A percentile compares a stretch with the other conserved stretches of the same genome.
These are phyloP conservation scores for Narthecium ossifragum DNA, from an alignment of 106 monocot genomes.

Conservation along the genomic window DNA sequence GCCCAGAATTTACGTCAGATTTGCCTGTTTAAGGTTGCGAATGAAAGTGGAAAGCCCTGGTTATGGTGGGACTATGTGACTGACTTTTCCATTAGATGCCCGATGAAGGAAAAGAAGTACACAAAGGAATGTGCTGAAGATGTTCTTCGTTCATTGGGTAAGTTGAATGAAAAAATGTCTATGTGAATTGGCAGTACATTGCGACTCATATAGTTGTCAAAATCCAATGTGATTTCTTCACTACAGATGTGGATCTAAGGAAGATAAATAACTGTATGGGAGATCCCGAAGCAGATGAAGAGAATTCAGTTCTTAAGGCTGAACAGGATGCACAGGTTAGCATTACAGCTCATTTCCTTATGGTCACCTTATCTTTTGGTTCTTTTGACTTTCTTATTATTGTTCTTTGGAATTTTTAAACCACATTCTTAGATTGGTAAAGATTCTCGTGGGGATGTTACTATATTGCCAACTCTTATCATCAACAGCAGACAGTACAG, in stretches of 20 bases:
- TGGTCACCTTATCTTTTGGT: neutral
- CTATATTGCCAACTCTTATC: constrained; percentile 60
- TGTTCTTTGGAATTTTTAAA: neutral
- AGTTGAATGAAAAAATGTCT: no score
- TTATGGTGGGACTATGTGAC: constrained; percentile 42
- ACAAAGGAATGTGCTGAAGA: constrained; percentile 28
- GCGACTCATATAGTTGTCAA: neutral
- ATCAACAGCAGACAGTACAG: constrained; percentile 66
- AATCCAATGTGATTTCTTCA: neutral
- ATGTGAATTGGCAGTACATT: neutral
- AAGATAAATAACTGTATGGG: constrained; percentile 52
- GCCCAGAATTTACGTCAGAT: constrained; percentile 30
- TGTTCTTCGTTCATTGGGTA: constrained; percentile 28
- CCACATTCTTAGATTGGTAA: constrained; percentile 40
- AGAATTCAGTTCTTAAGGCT: constrained; percentile 46
- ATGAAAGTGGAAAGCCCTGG: constrained; percentile 36
- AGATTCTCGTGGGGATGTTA: constrained; percentile 58
- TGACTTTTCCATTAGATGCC: constrained; percentile 34
- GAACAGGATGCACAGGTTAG: constrained; percentile 64
- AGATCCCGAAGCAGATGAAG: constrained; percentile 47
- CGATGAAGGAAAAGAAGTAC: constrained; percentile 36
- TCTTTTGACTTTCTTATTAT: neutral
- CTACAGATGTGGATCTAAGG: constrained; percentile 40
- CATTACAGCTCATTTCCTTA: neutral
- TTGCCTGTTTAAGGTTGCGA: constrained; percentile 32